Evolutionary conservation across 2,329 filamentous ascomycete species (phyloP).

Genomic region (Venturia asperata): DNA sequence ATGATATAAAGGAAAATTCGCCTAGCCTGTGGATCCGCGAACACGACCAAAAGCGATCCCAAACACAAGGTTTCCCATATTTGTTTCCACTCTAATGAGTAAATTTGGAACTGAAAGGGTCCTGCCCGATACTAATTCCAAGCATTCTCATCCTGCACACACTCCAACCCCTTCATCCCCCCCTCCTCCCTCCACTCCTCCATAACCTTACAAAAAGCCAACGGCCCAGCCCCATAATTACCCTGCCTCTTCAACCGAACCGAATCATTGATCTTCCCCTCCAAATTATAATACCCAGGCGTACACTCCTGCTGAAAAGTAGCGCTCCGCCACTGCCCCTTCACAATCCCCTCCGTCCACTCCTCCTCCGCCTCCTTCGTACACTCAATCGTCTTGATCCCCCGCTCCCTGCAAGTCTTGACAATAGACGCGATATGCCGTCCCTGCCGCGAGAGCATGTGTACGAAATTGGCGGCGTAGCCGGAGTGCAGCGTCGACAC

Average conservation of each 20-base stretch:
- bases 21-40: not conserved
- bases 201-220: conserved; percentile 30
- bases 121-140: not conserved
- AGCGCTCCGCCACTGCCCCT: conserved; percentile 25
- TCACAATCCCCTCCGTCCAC: conserved; percentile 17
- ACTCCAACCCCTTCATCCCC: conserved; percentile 29
- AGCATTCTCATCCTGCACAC: not conserved
- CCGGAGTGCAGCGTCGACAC: conserved; percentile 13
- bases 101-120: not conserved
- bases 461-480: conserved; percentile 12
- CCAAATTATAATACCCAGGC: conserved; percentile 47
- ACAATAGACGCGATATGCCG: conserved; percentile 12
- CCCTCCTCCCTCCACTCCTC: conserved; percentile 29
- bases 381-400: conserved; percentile 11
- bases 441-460: conserved; percentile 14
- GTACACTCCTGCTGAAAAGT: conserved; percentile 37
- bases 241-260: conserved; percentile 24
- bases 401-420: not conserved
- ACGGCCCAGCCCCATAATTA: conserved; percentile 28
- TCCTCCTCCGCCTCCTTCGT: conserved; percentile 14
- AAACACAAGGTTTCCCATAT: no score
- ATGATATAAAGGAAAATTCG: not conserved
- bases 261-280: conserved; percentile 29
- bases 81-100: no score
- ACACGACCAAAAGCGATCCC: not conserved